Percentiles rank a stretch among this genome's conserved stretches.
Evolutionary conservation across 2,329 filamentous ascomycete genomes (phyloP).

Genomic region (Mariannaea sp.): DNA sequence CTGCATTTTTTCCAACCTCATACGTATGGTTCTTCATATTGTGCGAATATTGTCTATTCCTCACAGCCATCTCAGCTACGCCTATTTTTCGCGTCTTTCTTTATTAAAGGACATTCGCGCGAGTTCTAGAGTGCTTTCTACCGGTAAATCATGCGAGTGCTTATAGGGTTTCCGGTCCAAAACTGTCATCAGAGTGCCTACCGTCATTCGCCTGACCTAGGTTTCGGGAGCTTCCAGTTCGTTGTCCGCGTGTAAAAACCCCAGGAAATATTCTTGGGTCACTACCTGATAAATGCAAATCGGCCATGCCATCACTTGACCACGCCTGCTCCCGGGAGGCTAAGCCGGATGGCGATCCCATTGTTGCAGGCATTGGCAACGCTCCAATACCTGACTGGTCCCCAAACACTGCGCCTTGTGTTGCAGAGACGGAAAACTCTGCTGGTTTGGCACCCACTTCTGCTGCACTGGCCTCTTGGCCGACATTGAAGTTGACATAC

Average conservation of each 20-base stretch:
- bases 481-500: conserved; percentile 47
- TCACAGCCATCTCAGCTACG: too few species aligned
- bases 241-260: conserved; percentile 59
- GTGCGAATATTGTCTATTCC: too few species aligned
- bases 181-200: conserved; percentile 26
- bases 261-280: conserved; percentile 77
- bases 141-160: not conserved
- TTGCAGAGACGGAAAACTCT: conserved; percentile 25
- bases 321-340: conserved; percentile 43
- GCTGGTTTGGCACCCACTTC: conserved; percentile 24
- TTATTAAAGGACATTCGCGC: too few species aligned
- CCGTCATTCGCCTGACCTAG: conserved; percentile 35
- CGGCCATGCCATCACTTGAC: conserved; percentile 46
- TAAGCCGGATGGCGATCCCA: conserved; percentile 31
- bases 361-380: conserved; percentile 16
- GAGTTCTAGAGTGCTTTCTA: too few species aligned
- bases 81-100: too few species aligned
- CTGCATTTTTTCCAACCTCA: too few species aligned
- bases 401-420: conserved; percentile 4
- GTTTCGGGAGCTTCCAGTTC: conserved; percentile 48
- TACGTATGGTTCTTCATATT: too few species aligned
- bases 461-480: conserved; percentile 25
- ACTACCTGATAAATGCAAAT: conserved; percentile 57
- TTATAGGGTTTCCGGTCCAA: conserved; percentile 21
- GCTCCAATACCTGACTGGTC: conserved; percentile 20